phyloP scores from a whole-genome alignment of 306 rosid genomes.

The Cyclanthera cordifolia region DNA sequence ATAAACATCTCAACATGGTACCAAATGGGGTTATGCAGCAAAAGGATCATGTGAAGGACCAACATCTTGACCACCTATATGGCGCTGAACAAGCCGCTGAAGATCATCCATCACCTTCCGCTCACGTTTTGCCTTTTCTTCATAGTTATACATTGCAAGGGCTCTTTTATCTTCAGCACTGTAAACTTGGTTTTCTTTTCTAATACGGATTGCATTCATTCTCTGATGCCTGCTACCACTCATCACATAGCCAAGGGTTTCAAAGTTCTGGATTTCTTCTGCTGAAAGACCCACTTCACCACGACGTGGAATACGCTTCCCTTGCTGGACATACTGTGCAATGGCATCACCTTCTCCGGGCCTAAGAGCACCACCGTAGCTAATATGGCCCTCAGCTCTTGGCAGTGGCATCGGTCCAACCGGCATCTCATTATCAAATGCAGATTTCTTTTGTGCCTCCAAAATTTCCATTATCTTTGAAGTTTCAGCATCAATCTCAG shows the following conservation, averaged over 20 bases:
- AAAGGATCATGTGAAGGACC: not conserved
- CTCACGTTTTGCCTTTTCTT: too few species aligned
- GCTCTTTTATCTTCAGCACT: too few species aligned
- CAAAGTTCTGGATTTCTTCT: slow-evolving; percentile 79
- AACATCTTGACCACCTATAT: not conserved
- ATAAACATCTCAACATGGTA: not conserved
- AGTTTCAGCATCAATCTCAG: slow-evolving; percentile 45
- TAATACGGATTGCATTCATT: too few species aligned
- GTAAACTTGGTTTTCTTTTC: too few species aligned
- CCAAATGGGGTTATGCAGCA: slow-evolving; percentile 1
- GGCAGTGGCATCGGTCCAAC: slow-evolving; percentile 96
- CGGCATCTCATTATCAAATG: slow-evolving; percentile 47
- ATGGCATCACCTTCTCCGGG: slow-evolving; percentile 99
- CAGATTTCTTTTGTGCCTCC: slow-evolving; percentile 66
- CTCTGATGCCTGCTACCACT: slow-evolving; percentile 32
- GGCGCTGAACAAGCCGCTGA: too few species aligned
- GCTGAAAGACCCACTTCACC: slow-evolving; percentile 99
- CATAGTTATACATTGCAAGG: too few species aligned
- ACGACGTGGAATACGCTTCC: slow-evolving; percentile 93
- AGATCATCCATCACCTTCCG: too few species aligned
- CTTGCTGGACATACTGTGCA: slow-evolving; percentile 93
- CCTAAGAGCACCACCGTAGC: slow-evolving; percentile 96
- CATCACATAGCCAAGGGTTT: slow-evolving; percentile 85
- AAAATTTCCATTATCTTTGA: slow-evolving; percentile 50
- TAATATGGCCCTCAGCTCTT: slow-evolving; percentile 90